Percentiles rank a stretch among this genome's conserved stretches.
These are phyloP conservation scores for Pisolithus albus DNA, from an alignment of 768 basidiomycete species.

Conservation along the genomic window DNA sequence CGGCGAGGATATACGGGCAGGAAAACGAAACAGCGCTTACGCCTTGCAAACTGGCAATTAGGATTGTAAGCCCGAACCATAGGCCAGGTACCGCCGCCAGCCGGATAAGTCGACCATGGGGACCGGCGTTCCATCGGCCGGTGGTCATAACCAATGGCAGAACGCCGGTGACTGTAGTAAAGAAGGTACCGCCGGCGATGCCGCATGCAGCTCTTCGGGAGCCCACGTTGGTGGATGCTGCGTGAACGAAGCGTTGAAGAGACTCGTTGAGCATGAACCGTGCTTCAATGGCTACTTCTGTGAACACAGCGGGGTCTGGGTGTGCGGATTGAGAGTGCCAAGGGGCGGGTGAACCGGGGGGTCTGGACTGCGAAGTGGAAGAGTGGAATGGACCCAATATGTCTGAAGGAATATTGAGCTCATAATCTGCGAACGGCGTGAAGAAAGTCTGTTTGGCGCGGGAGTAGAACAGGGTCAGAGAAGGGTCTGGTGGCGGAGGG, in stretches of 20 bases:
- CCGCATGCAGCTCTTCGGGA: slow-evolving; percentile 65
- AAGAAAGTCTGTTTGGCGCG: slow-evolving; percentile 80
- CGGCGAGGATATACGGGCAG: neutral
- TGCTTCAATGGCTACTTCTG: slow-evolving; percentile 51
- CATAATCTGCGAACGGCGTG: slow-evolving; percentile 62
- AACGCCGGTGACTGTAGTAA: slow-evolving; percentile 41
- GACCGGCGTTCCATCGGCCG: slow-evolving; percentile 28
- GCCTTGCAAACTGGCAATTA: slow-evolving; percentile 60
- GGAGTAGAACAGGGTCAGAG: slow-evolving; percentile 67
- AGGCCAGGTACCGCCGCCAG: slow-evolving; percentile 57
- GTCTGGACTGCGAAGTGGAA: slow-evolving; percentile 8
- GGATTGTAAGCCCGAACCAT: slow-evolving; percentile 60
- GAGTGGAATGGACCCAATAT: slow-evolving; percentile 55
- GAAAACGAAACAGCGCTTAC: slow-evolving; percentile 28
- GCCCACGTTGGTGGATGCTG: slow-evolving; percentile 64
- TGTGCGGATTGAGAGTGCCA: slow-evolving; percentile 34
- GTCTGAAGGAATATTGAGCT: slow-evolving; percentile 63
- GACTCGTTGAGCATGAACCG: slow-evolving; percentile 55
- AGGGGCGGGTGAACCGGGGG: slow-evolving; percentile 4
- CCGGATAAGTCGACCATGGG: slow-evolving; percentile 45
- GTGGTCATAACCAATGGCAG: slow-evolving; percentile 46
- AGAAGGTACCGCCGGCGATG: slow-evolving; percentile 52
- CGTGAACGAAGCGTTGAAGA: slow-evolving; percentile 58
- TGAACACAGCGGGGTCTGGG: slow-evolving; percentile 62
- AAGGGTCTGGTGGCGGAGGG: slow-evolving; percentile 37